These are phyloP conservation scores for Pseudocercospora eumusae DNA, from an alignment of 2,329 filamentous ascomycete species.

Conservation along the genomic window DNA sequence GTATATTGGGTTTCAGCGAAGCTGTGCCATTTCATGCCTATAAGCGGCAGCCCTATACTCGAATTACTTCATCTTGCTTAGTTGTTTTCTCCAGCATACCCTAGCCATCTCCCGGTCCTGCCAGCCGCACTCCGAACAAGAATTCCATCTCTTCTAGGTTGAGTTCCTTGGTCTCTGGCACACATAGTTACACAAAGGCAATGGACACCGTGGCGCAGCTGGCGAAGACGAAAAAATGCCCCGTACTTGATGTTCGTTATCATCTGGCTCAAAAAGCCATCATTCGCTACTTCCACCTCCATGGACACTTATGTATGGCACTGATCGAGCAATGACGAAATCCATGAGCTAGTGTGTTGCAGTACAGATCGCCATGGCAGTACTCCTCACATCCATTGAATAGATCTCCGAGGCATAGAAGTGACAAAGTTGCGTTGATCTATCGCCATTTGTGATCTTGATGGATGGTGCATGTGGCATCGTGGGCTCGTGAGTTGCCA, in stretches of 20 bases:
- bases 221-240: constrained; percentile 25
- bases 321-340: constrained; percentile 26
- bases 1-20: no score
- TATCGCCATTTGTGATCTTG: no score
- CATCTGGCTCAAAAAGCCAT: constrained; percentile 5
- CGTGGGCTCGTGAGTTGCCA: no score
- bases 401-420: constrained; percentile 65
- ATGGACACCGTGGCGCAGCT: constrained; percentile 7
- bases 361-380: constrained; percentile 25
- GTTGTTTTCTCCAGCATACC: background rate
- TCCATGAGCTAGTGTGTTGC: constrained; percentile 30
- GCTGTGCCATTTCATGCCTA: no score
- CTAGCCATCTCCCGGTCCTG: background rate
- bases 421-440: no score
- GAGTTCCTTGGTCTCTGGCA: constrained; percentile 12
- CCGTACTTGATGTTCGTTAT: constrained; percentile 22
- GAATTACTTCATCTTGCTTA: background rate
- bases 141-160: constrained; percentile 12
- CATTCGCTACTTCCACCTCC: no score
- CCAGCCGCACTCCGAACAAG: constrained; percentile 9
- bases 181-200: constrained; percentile 26
- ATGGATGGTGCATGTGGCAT: no score
- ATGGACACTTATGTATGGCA: constrained; percentile 17
- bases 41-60: background rate
- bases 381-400: constrained; percentile 63